Percentiles rank a stretch among this genome's conserved stretches.
phyloP scores from a whole-genome alignment of 495 filamentous ascomycete species.

The Aspergillus coremiiformis region DNA sequence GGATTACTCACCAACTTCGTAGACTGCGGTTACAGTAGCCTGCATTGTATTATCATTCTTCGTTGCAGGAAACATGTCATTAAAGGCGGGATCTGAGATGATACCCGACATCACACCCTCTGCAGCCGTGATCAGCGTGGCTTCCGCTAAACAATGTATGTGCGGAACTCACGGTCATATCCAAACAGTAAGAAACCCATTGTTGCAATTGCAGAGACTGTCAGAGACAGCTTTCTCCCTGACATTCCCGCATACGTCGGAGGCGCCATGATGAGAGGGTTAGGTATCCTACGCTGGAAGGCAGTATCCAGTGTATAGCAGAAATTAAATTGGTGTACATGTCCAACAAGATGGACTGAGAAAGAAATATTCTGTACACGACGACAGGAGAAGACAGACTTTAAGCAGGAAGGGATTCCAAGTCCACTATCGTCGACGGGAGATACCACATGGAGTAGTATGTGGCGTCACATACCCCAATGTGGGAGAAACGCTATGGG shows the following conservation, averaged over 20 bases:
- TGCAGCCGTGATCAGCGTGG: neutral
- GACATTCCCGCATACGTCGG: conserved; percentile 51
- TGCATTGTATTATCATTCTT: conserved; percentile 57
- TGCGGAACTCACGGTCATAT: conserved; percentile 42
- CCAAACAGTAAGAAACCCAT: conserved; percentile 65
- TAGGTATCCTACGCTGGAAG: neutral
- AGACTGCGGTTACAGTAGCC: conserved; percentile 69
- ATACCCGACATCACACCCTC: conserved; percentile 65
- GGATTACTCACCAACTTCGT: conserved; percentile 49
- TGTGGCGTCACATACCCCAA: neutral
- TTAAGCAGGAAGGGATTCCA: neutral
- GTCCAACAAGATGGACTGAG: neutral
- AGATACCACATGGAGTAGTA: neutral
- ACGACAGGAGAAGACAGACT: neutral
- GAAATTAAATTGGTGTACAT: neutral
- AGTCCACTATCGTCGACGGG: neutral
- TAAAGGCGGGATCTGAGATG: conserved; percentile 61
- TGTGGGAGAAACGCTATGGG: neutral
- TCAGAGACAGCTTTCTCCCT: conserved; percentile 50
- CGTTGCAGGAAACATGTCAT: conserved; percentile 55
- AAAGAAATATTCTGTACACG: neutral
- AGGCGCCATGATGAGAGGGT: conserved; percentile 18
- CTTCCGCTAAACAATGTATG: neutral
- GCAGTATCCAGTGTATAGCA: neutral
- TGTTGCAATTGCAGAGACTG: conserved; percentile 54